A percentile compares a stretch with the other conserved stretches of the same genome.
phyloP scores from a whole-genome alignment of 352 stramenopile genomes.

The Globisporangium abappressorium region DNA sequence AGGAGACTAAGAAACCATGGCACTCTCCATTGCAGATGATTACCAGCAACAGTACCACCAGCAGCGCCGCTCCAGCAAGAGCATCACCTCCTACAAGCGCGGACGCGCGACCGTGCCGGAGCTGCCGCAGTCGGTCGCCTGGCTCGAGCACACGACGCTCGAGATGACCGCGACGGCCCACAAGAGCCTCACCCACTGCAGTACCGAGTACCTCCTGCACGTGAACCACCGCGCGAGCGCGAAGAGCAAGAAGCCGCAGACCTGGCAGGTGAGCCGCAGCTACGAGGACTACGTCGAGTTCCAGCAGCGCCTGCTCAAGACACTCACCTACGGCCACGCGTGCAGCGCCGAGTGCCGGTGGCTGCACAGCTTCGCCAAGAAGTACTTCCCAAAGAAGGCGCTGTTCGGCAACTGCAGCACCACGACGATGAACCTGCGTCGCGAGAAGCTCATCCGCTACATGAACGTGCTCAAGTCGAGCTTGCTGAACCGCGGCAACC shows the following conservation, averaged over 20 bases:
- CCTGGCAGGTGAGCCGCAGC: not conserved
- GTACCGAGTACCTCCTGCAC: conserved; percentile 5
- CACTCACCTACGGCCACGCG: conserved; percentile 48
- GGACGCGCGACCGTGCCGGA: not conserved
- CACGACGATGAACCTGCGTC: conserved; percentile 14
- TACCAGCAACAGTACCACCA: not conserved
- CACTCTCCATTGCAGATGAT: not conserved
- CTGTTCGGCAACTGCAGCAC: conserved; percentile 20
- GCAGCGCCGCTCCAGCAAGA: not conserved
- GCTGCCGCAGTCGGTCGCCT: conserved; percentile 4
- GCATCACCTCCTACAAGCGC: conserved; percentile 3
- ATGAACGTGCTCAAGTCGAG: conserved; percentile 31
- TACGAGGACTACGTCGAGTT: conserved; percentile 51
- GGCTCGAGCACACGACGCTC: conserved; percentile 8
- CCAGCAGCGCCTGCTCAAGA: conserved; percentile 42
- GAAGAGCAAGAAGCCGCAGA: not conserved
- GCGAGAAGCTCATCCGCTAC: conserved; percentile 25
- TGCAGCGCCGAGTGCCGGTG: conserved; percentile 64
- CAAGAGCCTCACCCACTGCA: conserved; percentile 6
- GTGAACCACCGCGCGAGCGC: not conserved
- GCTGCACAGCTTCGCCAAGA: conserved; percentile 59
- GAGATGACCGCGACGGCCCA: conserved; percentile 9
- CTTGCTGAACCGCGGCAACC: conserved; percentile 36
- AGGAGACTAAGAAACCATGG: not conserved
- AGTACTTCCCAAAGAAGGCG: conserved; percentile 57